Percentiles rank a stretch among this genome's conserved stretches.
Conservation (phyloP, 345 rosid species). For the Populus davidiana region DNA sequence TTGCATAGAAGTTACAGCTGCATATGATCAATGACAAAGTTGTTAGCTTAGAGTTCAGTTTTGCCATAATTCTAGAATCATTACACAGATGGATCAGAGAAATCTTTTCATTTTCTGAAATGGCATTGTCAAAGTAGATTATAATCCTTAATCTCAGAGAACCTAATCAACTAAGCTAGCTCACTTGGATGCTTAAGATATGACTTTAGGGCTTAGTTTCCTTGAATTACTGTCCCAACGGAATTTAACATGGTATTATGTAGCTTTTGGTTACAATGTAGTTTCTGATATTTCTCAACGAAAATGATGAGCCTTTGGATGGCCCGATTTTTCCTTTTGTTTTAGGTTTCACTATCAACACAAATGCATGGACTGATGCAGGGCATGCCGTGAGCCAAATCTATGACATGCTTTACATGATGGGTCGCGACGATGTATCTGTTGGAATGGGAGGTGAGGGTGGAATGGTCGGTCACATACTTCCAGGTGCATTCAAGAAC, state of each 20-base stretch:
- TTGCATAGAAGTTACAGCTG: not conserved
- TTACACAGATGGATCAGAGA: not conserved
- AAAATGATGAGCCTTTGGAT: no score
- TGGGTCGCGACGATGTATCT: slow-evolving; percentile 72
- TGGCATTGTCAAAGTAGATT: not conserved
- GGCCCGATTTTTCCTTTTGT: not conserved
- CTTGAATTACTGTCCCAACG: not conserved
- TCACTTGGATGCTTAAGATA: not conserved
- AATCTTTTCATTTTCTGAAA: not conserved
- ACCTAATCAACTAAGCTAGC: not conserved
- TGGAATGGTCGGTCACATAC: slow-evolving; percentile 64
- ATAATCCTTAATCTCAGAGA: not conserved
- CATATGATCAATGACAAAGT: not conserved
- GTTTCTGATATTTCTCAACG: not conserved
- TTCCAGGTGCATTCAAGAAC: slow-evolving; percentile 39
- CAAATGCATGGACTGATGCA: slow-evolving; percentile 83
- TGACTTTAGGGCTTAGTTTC: not conserved
- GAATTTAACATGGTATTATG: not conserved
- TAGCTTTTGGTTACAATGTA: not conserved
- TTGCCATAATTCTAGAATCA: not conserved
- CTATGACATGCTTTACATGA: slow-evolving; percentile 90
- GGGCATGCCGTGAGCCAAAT: slow-evolving; percentile 88
- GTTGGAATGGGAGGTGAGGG: slow-evolving; percentile 96
- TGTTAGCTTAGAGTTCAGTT: not conserved
- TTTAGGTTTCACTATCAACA: slow-evolving; percentile 40